Conservation (phyloP, 352 stramenopile genomes). For the Phytophthora quininea region DNA sequence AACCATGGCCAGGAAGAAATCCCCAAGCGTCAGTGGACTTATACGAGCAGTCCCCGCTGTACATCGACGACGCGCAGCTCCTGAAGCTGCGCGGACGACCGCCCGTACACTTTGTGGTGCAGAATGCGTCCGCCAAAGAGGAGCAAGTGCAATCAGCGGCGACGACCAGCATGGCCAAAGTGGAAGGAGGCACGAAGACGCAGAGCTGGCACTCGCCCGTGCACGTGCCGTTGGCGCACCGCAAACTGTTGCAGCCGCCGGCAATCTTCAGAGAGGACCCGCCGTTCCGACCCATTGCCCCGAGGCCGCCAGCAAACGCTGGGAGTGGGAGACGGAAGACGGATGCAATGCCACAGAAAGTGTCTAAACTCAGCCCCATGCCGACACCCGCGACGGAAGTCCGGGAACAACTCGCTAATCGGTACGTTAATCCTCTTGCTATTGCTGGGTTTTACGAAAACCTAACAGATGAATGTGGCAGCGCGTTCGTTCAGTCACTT, state of each 20-base stretch:
- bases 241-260: slow-evolving; percentile 62
- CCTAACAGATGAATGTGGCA: slow-evolving; percentile 2
- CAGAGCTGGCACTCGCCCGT: slow-evolving; percentile 72
- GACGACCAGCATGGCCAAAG: slow-evolving; percentile 4
- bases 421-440: slow-evolving; percentile 16
- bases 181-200: neutral
- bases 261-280: slow-evolving; percentile 51
- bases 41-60: slow-evolving; percentile 41
- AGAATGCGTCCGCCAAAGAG: slow-evolving; percentile 30
- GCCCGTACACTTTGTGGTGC: slow-evolving; percentile 48
- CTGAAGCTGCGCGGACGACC: slow-evolving; percentile 42
- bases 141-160: slow-evolving; percentile 27
- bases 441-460: neutral
- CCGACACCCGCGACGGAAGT: neutral
- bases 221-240: slow-evolving; percentile 63
- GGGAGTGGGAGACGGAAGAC: slow-evolving; percentile 14
- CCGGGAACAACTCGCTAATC: slow-evolving; percentile 22
- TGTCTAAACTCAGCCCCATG: slow-evolving; percentile 26
- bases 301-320: slow-evolving; percentile 5
- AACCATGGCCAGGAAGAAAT: neutral
- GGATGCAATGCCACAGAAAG: slow-evolving; percentile 7
- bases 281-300: slow-evolving; percentile 40
- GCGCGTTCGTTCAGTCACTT: slow-evolving; percentile 34
- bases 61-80: slow-evolving; percentile 38
- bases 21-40: neutral